A percentile compares a stretch with the other conserved stretches of the same genome.
Evolutionary conservation across 495 filamentous ascomycete species (phyloP).

Genomic region (Xylaria telfairii): DNA sequence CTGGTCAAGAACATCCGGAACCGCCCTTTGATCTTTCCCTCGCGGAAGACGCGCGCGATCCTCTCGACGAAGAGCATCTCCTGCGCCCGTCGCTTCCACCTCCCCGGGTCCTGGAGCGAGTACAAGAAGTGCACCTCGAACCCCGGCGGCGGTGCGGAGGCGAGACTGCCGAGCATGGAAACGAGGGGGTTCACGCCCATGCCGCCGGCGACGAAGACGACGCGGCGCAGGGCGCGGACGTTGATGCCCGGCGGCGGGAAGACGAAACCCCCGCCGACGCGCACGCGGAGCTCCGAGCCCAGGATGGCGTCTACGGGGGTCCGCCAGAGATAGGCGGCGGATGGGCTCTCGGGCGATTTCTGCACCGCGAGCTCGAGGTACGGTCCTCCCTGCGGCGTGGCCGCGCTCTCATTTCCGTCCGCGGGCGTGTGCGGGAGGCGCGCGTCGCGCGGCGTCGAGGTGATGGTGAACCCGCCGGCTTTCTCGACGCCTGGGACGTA

Average conservation of each 20-base stretch:
- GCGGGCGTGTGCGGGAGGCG: slow-evolving; percentile 37
- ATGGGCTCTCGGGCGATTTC: slow-evolving; percentile 66
- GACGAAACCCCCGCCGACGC: slow-evolving; percentile 80
- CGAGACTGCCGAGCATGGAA: slow-evolving; percentile 51
- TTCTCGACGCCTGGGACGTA: slow-evolving; percentile 68
- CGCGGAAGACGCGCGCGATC: slow-evolving; percentile 43
- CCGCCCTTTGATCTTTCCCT: slow-evolving; percentile 34
- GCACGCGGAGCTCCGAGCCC: slow-evolving; percentile 63
- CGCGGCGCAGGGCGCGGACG: slow-evolving; percentile 51
- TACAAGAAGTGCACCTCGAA: slow-evolving; percentile 48
- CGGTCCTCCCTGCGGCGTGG: not conserved
- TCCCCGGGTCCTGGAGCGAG: slow-evolving; percentile 41
- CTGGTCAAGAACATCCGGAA: slow-evolving; percentile 46
- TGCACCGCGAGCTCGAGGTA: slow-evolving; percentile 81
- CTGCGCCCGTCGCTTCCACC: slow-evolving; percentile 9
- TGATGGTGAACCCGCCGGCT: slow-evolving; percentile 86
- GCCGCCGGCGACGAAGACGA: slow-evolving; percentile 80
- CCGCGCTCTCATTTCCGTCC: not conserved
- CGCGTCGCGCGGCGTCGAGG: slow-evolving; percentile 66
- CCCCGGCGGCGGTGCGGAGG: slow-evolving; percentile 26
- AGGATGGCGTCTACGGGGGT: slow-evolving; percentile 52
- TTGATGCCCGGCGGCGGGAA: slow-evolving; percentile 67
- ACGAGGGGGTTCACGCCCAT: slow-evolving; percentile 79
- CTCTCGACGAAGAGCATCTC: slow-evolving; percentile 54
- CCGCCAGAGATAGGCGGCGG: slow-evolving; percentile 64